Percentiles rank a stretch among this genome's conserved stretches.
These are phyloP conservation scores for Gynochthodes officinalis DNA, from an alignment of 257 asterid species.

Conservation along the genomic window DNA sequence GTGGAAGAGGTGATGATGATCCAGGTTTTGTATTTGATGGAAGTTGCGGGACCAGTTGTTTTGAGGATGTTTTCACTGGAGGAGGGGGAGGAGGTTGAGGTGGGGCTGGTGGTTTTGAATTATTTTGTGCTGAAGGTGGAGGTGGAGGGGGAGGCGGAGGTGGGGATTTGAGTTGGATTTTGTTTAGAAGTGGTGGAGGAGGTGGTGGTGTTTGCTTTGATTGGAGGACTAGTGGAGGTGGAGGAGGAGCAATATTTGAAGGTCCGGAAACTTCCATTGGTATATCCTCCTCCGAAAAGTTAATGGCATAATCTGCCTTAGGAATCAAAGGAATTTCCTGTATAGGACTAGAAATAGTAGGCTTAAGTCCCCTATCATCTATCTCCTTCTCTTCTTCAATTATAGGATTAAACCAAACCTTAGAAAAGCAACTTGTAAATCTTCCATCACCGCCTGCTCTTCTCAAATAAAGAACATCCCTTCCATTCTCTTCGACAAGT, in stretches of 20 bases:
- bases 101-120: slow-evolving; percentile 24
- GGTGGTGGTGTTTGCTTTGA: slow-evolving; percentile 23
- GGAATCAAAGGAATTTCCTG: slow-evolving; percentile 65
- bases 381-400: slow-evolving; percentile 51
- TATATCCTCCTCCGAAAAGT: slow-evolving; percentile 10
- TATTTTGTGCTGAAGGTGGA: slow-evolving; percentile 20
- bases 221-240: slow-evolving; percentile 21
- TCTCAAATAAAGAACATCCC: slow-evolving; percentile 62
- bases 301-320: slow-evolving; percentile 21
- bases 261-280: slow-evolving; percentile 11
- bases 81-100: slow-evolving; percentile 40
- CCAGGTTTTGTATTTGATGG: slow-evolving; percentile 22
- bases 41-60: slow-evolving; percentile 21
- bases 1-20: slow-evolving; percentile 39
- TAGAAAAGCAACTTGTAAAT: slow-evolving; percentile 46
- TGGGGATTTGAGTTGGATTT: too few species aligned
- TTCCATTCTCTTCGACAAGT: slow-evolving; percentile 67
- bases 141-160: slow-evolving; percentile 37
- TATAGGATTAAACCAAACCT: slow-evolving; percentile 68
- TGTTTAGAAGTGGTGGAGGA: slow-evolving; percentile 24
- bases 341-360: slow-evolving; percentile 24
- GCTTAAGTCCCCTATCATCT: slow-evolving; percentile 33
- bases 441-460: slow-evolving; percentile 32
- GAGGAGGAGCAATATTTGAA: slow-evolving; percentile 14
- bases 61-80: slow-evolving; percentile 18